These are phyloP conservation scores for Zygosaccharomyces lentus DNA, from an alignment of 805 yeast species.

Conservation along the genomic window DNA sequence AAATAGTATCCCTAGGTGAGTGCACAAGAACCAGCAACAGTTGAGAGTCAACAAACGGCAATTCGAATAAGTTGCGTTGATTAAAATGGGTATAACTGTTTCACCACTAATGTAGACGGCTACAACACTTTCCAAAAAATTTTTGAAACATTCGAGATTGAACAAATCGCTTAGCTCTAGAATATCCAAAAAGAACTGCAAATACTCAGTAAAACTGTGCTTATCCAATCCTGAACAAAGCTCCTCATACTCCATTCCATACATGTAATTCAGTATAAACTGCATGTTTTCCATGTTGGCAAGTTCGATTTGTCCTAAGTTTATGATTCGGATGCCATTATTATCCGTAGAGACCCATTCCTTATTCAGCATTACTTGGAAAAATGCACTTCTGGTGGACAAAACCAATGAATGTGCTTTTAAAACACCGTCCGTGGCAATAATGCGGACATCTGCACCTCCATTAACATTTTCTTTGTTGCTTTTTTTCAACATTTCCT, in stretches of 20 bases:
- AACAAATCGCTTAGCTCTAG: conserved; percentile 62
- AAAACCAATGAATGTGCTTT: conserved; percentile 50
- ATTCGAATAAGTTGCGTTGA: conserved; percentile 47
- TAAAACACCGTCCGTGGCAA: conserved; percentile 44
- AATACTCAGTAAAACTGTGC: conserved; percentile 10
- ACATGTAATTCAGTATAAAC: conserved; percentile 50
- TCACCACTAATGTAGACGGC: conserved; percentile 54
- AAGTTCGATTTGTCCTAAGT: conserved; percentile 42
- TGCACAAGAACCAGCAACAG: conserved; percentile 64
- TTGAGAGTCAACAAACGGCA: conserved; percentile 54
- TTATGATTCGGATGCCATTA: conserved; percentile 26
- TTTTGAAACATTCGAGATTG: conserved; percentile 53
- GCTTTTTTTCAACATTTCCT: neutral
- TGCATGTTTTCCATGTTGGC: conserved; percentile 39
- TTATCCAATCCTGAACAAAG: conserved; percentile 22
- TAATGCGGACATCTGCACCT: conserved; percentile 42
- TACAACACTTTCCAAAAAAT: conserved; percentile 55
- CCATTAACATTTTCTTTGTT: conserved; percentile 1
- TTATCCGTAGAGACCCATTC: conserved; percentile 45
- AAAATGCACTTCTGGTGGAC: conserved; percentile 55
- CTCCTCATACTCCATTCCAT: conserved; percentile 41
- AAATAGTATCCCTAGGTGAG: conserved; percentile 59
- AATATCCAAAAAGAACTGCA: conserved; percentile 46
- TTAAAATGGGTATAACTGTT: conserved; percentile 53
- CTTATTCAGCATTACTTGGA: conserved; percentile 51